Evolutionary conservation across 768 basidiomycete genomes (phyloP).

Genomic region (Termitomyces sp.): DNA sequence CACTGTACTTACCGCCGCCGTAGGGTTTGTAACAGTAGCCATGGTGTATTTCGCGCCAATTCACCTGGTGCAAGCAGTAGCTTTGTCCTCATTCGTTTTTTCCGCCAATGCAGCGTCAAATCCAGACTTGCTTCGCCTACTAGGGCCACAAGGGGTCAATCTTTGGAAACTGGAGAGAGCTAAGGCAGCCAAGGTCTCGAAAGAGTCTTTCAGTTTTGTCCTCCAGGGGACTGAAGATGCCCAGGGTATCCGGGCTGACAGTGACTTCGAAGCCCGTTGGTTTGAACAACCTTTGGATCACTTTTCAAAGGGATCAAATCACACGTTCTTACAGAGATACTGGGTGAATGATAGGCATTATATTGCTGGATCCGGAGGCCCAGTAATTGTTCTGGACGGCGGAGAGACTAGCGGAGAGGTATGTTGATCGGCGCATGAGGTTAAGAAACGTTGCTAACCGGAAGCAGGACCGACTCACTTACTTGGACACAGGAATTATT

Average conservation of each 20-base stretch:
- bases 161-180: constrained; percentile 49
- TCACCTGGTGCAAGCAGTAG: constrained; percentile 2
- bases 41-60: constrained; percentile 6
- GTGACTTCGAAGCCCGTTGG: constrained; percentile 56
- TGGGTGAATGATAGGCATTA: constrained; percentile 90
- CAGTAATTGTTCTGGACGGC: constrained; percentile 88
- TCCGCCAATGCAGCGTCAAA: constrained; percentile 5
- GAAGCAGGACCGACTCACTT: constrained; percentile 45
- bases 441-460: neutral
- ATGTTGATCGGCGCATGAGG: constrained; percentile 15
- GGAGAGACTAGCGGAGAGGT: constrained; percentile 89
- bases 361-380: constrained; percentile 61
- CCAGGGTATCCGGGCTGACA: constrained; percentile 7
- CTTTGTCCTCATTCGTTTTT: constrained; percentile 1
- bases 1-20: no score
- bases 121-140: constrained; percentile 18
- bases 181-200: constrained; percentile 12
- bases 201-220: constrained; percentile 10
- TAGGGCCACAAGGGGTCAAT: constrained; percentile 62
- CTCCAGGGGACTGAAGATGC: constrained; percentile 15
- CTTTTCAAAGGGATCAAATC: constrained; percentile 46
- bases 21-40: neutral
- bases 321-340: constrained; percentile 83
- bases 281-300: constrained; percentile 90
- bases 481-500: constrained; percentile 78